A percentile compares a stretch with the other conserved stretches of the same genome.
These are phyloP conservation scores for Paradendryphiella salina DNA, from an alignment of 2,329 filamentous ascomycete genomes.

Conservation along the genomic window DNA sequence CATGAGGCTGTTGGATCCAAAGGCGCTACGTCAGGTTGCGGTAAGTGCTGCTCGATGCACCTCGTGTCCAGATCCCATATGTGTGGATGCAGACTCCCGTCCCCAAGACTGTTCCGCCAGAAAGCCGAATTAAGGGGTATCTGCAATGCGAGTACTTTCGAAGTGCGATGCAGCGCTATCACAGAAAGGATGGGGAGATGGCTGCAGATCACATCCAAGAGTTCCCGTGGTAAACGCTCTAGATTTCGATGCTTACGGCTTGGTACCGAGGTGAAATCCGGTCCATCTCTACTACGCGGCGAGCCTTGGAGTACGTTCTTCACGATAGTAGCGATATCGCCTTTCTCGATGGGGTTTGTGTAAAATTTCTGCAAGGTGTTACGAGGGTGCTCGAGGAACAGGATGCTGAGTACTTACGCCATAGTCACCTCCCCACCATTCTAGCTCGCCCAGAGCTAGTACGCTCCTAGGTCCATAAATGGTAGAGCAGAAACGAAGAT, in stretches of 20 bases:
- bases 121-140: slow-evolving; percentile 29
- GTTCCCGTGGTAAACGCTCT: slow-evolving; percentile 24
- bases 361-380: slow-evolving; percentile 28
- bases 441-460: slow-evolving; percentile 21
- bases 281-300: slow-evolving; percentile 1
- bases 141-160: slow-evolving; percentile 22
- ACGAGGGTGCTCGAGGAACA: background rate
- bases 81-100: slow-evolving; percentile 27
- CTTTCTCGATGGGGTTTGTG: slow-evolving; percentile 22
- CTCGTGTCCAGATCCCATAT: slow-evolving; percentile 31
- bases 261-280: background rate
- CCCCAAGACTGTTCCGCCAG: slow-evolving; percentile 29
- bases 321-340: slow-evolving; percentile 14
- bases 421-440: slow-evolving; percentile 33
- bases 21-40: background rate
- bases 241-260: slow-evolving; percentile 9
- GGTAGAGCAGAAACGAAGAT: slow-evolving; percentile 13
- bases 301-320: slow-evolving; percentile 16
- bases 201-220: slow-evolving; percentile 22
- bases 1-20: slow-evolving; percentile 7
- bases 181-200: slow-evolving; percentile 20
- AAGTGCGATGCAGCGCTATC: slow-evolving; percentile 26
- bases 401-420: slow-evolving; percentile 19
- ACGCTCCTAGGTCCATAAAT: slow-evolving; percentile 26
- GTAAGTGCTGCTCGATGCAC: slow-evolving; percentile 12